phyloP scores from a whole-genome alignment of 805 yeast species.

The Diddensiella caesifluorescens region DNA sequence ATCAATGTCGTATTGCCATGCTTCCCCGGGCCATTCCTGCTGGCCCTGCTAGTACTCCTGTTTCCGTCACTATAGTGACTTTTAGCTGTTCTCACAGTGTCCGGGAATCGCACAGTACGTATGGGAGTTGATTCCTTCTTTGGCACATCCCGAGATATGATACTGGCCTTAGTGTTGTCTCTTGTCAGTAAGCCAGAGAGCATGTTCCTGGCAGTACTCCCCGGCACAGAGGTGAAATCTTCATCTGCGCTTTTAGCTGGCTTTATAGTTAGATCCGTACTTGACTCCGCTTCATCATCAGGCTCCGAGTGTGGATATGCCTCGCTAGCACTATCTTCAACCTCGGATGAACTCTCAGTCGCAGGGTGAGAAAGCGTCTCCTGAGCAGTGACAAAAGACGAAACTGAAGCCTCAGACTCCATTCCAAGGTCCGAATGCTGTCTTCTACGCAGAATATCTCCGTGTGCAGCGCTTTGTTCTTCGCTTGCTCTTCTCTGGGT shows the following conservation, averaged over 20 bases:
- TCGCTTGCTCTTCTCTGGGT: too few species aligned
- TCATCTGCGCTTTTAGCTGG: background rate
- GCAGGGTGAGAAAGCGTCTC: background rate
- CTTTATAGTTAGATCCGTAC: background rate
- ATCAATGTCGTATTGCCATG: conserved; percentile 4
- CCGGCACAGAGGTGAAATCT: background rate
- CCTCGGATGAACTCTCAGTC: background rate
- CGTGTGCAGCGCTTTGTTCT: too few species aligned
- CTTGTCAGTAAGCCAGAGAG: conserved; percentile 6
- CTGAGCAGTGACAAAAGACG: conserved; percentile 9
- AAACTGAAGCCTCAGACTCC: conserved; percentile 5
- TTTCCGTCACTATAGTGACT: too few species aligned
- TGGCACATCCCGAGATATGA: background rate
- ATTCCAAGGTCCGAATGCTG: background rate
- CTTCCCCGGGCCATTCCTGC: background rate
- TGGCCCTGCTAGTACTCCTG: background rate
- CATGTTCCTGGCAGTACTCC: conserved; percentile 5
- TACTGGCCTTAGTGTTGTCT: background rate
- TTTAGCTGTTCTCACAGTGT: conserved; percentile 1
- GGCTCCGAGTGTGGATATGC: background rate
- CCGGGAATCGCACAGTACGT: conserved; percentile 1
- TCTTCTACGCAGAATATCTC: too few species aligned
- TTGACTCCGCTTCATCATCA: background rate
- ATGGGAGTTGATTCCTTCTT: background rate
- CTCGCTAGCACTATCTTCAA: background rate